Percentiles rank a stretch among this genome's conserved stretches.
These are phyloP conservation scores for Bocquillonia castaneifolia DNA, from an alignment of 441 rosid species.

Conservation along the genomic window DNA sequence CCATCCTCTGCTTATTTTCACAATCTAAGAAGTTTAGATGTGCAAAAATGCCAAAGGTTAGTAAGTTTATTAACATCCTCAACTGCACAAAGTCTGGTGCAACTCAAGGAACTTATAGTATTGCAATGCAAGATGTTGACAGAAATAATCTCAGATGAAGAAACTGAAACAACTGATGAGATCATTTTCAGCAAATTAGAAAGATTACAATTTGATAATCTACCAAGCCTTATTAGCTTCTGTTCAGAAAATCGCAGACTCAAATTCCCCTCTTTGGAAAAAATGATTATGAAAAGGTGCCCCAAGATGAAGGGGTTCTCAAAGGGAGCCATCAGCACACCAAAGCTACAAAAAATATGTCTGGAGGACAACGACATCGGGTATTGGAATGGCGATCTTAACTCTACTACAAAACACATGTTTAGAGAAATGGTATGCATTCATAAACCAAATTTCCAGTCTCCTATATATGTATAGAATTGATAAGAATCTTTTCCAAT, in stretches of 20 bases:
- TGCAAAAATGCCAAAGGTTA: background rate
- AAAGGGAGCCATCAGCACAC: background rate
- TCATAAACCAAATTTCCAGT: too few species aligned
- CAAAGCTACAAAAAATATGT: background rate
- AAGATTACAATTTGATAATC: background rate
- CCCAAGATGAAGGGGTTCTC: constrained; percentile 26
- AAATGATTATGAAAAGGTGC: constrained; percentile 9
- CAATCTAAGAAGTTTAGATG: background rate
- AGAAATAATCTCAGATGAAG: background rate
- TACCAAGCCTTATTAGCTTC: constrained; percentile 27
- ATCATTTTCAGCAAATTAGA: constrained; percentile 18
- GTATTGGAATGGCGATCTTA: background rate
- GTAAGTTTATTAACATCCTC: constrained; percentile 7
- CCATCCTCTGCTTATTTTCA: background rate
- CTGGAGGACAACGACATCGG: background rate
- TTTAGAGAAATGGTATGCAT: background rate
- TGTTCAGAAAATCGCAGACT: constrained; percentile 4
- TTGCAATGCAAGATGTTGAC: constrained; percentile 41
- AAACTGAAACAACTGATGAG: background rate
- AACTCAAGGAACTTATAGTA: constrained; percentile 61
- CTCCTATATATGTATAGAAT: too few species aligned
- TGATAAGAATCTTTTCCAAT: background rate
- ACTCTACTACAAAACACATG: constrained; percentile 2
- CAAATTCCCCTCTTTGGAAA: constrained; percentile 18
- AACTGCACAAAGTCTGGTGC: constrained; percentile 21